Evolutionary conservation across 192 early-diverging fungal genomes (phyloP).

Genomic region (Backusella australiensis): DNA sequence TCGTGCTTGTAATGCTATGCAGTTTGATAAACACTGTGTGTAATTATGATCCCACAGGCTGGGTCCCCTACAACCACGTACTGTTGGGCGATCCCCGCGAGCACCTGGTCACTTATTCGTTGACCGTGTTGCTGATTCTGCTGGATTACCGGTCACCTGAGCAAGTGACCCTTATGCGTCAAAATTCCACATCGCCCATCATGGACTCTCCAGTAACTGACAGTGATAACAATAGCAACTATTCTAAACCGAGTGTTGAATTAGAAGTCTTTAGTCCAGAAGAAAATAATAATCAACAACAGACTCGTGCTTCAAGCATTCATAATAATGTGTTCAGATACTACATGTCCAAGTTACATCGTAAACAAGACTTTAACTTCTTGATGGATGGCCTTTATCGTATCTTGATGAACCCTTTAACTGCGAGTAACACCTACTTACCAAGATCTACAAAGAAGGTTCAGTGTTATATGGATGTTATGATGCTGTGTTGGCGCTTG

Average conservation of each 20-base stretch:
- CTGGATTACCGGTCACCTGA: slow-evolving; percentile 66
- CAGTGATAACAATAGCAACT: not conserved
- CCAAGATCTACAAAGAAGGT: slow-evolving; percentile 75
- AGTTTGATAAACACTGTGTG: slow-evolving; percentile 83
- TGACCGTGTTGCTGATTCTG: slow-evolving; percentile 67
- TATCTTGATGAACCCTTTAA: slow-evolving; percentile 81
- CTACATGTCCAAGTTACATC: slow-evolving; percentile 81
- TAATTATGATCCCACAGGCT: slow-evolving; percentile 82
- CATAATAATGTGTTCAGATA: slow-evolving; percentile 72
- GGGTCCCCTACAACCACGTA: slow-evolving; percentile 89
- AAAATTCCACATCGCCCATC: slow-evolving; percentile 1
- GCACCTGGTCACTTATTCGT: slow-evolving; percentile 64
- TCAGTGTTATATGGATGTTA: slow-evolving; percentile 59
- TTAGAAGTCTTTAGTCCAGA: not conserved
- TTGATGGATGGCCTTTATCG: slow-evolving; percentile 73
- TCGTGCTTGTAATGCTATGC: slow-evolving; percentile 75
- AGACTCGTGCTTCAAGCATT: not conserved
- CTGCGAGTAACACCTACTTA: slow-evolving; percentile 72
- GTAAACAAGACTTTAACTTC: slow-evolving; percentile 80
- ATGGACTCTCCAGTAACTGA: not conserved
- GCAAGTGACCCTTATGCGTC: slow-evolving; percentile 11
- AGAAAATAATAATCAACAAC: not conserved
- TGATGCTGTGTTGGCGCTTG: slow-evolving; percentile 86
- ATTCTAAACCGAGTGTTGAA: slow-evolving; percentile 3
- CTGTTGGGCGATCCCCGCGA: slow-evolving; percentile 72